Conservation (phyloP, 2,329 filamentous ascomycete species). For the Emergomyces orientalis region DNA sequence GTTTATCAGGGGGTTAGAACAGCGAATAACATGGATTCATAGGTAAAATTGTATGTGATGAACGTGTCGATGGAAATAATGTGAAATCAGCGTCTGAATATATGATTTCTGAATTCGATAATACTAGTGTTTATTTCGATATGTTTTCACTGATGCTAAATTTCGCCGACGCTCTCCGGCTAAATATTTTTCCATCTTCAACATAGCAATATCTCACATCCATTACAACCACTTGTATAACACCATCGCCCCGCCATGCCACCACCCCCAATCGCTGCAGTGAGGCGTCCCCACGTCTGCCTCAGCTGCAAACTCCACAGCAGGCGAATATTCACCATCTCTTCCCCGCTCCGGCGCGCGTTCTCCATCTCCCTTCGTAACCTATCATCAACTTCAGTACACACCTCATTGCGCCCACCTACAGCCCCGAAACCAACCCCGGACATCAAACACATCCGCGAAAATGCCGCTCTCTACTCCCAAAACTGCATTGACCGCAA, state of each 20-base stretch:
- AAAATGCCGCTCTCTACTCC: slow-evolving; percentile 70
- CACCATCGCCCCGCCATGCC: neutral
- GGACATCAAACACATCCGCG: slow-evolving; percentile 82
- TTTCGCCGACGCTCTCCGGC: too few relatives aligned
- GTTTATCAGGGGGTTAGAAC: too few relatives aligned
- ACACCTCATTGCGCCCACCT: slow-evolving; percentile 42
- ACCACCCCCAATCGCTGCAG: slow-evolving; percentile 19
- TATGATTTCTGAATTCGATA: too few relatives aligned
- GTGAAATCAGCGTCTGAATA: too few relatives aligned
- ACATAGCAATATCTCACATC: too few relatives aligned
- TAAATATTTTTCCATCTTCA: neutral
- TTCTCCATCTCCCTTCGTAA: neutral
- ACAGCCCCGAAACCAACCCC: slow-evolving; percentile 69
- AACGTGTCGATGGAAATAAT: too few relatives aligned
- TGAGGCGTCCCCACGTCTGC: slow-evolving; percentile 26
- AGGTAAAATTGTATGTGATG: too few relatives aligned
- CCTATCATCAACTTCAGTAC: slow-evolving; percentile 13
- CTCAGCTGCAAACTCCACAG: slow-evolving; percentile 25
- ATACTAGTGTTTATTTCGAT: too few relatives aligned
- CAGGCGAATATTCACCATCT: slow-evolving; percentile 12
- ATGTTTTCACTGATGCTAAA: too few relatives aligned
- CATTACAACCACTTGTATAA: too few relatives aligned
- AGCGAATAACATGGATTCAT: too few relatives aligned
- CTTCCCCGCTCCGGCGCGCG: neutral
- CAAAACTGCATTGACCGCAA: slow-evolving; percentile 79